Evolutionary conservation across 2,329 filamentous ascomycete genomes (phyloP).

Genomic region (Fusarium foetens): DNA sequence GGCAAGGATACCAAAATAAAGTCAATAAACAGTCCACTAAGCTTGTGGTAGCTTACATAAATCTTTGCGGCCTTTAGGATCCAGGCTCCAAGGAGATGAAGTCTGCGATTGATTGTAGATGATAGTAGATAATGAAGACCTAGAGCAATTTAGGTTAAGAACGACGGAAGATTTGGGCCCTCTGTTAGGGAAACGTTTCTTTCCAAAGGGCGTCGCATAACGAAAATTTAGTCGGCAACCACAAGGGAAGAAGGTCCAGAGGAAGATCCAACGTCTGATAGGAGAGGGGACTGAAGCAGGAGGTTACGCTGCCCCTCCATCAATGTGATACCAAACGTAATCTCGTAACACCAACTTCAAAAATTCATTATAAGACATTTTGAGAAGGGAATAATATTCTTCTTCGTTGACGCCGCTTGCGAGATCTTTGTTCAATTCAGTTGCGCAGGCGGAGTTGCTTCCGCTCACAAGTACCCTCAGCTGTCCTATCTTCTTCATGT

Average conservation of each 20-base stretch:
- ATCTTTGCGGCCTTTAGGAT: background rate
- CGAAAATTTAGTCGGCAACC: background rate
- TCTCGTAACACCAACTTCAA: background rate
- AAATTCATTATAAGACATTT: background rate
- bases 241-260: background rate
- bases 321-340: background rate
- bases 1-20: background rate
- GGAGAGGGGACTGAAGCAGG: background rate
- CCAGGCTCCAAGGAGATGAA: background rate
- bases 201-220: background rate
- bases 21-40: background rate
- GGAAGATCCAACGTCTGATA: background rate
- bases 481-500: background rate
- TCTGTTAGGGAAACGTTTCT: fast-evolving
- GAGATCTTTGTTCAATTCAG: no score
- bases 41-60: background rate
- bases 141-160: background rate
- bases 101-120: background rate
- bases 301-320: background rate
- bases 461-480: background rate
- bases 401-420: no score
- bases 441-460: background rate
- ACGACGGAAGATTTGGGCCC: background rate
- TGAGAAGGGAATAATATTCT: no score
- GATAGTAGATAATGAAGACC: no score